phyloP scores from a whole-genome alignment of 2,329 filamentous ascomycete genomes.

The Teratosphaeriaceae sp. region DNA sequence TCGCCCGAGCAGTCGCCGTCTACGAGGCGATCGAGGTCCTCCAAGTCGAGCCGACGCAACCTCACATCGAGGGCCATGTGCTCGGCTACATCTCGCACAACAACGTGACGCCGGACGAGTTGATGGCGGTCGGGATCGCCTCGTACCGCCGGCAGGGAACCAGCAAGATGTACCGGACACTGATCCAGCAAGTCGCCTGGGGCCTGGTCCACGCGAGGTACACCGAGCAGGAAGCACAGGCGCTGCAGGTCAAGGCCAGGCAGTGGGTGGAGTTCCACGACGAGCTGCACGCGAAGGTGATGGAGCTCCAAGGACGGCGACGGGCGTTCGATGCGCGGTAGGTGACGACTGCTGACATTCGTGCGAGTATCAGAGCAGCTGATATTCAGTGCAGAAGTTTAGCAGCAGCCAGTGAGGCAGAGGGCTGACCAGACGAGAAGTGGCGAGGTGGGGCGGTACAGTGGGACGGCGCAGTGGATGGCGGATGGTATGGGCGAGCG shows the following conservation, averaged over 20 bases:
- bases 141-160: slow-evolving; percentile 1
- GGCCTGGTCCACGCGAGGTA: slow-evolving; percentile 3
- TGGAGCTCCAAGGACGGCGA: slow-evolving; percentile 2
- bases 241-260: not conserved
- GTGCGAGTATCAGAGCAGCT: not conserved
- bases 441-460: too few species aligned
- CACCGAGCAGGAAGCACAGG: slow-evolving; percentile 2
- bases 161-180: slow-evolving; percentile 5
- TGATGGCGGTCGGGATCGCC: slow-evolving; percentile 3
- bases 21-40: slow-evolving; percentile 10
- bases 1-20: slow-evolving; percentile 7
- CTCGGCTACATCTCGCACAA: slow-evolving; percentile 9
- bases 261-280: not conserved
- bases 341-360: not conserved
- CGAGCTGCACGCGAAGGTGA: slow-evolving; percentile 3
- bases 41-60: slow-evolving; percentile 8
- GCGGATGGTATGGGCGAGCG: not conserved
- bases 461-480: not conserved
- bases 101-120: slow-evolving; percentile 5
- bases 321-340: not conserved
- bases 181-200: slow-evolving; percentile 10
- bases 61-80: slow-evolving; percentile 11
- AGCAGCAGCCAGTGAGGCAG: too few species aligned
- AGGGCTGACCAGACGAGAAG: too few species aligned
- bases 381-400: not conserved